Conservation (phyloP, 2,329 filamentous ascomycete genomes). For the Diaporthe citriasiana region DNA sequence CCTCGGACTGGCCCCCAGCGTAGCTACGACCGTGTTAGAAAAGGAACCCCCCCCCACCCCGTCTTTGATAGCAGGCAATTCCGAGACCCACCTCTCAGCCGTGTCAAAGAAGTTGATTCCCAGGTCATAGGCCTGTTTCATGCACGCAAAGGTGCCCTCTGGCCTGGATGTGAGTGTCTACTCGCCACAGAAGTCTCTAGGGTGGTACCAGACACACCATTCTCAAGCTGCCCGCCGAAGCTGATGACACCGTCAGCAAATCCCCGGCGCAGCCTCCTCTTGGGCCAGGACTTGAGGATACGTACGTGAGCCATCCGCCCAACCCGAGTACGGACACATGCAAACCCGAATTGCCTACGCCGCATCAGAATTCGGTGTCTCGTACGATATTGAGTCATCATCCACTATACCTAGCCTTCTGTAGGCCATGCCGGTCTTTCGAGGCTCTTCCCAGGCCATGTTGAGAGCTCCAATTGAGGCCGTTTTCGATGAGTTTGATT, state of each 20-base stretch:
- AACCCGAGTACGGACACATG: slow-evolving; percentile 81
- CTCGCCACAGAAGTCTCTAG: not conserved
- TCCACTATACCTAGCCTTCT: slow-evolving; percentile 49
- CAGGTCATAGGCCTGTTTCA: slow-evolving; percentile 72
- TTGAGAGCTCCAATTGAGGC: slow-evolving; percentile 33
- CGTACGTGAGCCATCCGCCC: slow-evolving; percentile 81
- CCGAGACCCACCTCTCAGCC: slow-evolving; percentile 60
- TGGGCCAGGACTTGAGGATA: not conserved
- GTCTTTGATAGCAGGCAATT: not conserved
- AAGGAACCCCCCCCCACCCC: not conserved
- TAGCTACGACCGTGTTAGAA: slow-evolving; percentile 53
- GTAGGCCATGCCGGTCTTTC: slow-evolving; percentile 61
- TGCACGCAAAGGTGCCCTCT: slow-evolving; percentile 72
- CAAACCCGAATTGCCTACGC: slow-evolving; percentile 68
- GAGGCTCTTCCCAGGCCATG: slow-evolving; percentile 60
- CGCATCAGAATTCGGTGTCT: slow-evolving; percentile 18
- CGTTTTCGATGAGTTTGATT: not conserved
- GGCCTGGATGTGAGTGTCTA: slow-evolving; percentile 7
- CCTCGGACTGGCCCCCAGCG: slow-evolving; percentile 72
- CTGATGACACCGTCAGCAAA: slow-evolving; percentile 41
- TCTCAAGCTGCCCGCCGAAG: slow-evolving; percentile 51
- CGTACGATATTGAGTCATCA: not conserved
- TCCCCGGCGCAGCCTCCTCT: not conserved
- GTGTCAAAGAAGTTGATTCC: slow-evolving; percentile 76
- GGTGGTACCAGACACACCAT: slow-evolving; percentile 44